These are phyloP conservation scores for Tulasnella sp. DNA, from an alignment of 768 basidiomycete genomes.

Conservation along the genomic window DNA sequence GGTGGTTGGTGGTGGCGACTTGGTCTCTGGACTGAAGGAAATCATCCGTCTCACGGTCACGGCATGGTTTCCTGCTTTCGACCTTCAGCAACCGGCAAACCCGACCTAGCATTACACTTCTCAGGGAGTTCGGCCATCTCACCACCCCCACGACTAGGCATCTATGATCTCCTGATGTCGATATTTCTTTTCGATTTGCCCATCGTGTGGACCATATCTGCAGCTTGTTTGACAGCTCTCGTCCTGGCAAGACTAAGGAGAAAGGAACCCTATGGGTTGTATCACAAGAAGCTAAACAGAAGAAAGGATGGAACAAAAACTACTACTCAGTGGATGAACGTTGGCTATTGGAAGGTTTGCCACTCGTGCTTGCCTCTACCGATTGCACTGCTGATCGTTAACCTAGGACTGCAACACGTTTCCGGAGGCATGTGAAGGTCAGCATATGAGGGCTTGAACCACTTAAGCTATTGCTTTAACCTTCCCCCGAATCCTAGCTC, in stretches of 20 bases:
- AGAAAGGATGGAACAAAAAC: slow-evolving; percentile 36
- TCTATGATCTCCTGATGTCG: background rate
- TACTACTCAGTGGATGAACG: slow-evolving; percentile 66
- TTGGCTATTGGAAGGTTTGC: slow-evolving; percentile 64
- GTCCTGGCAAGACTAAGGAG: background rate
- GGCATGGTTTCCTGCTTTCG: background rate
- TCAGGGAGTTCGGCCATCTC: background rate
- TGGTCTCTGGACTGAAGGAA: background rate
- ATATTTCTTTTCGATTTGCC: background rate
- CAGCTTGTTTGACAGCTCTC: background rate
- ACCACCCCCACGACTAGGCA: background rate
- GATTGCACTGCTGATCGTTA: slow-evolving; percentile 5
- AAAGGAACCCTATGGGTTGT: background rate
- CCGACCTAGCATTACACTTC: background rate
- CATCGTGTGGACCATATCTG: background rate
- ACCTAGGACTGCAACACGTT: slow-evolving; percentile 49
- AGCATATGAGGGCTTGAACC: background rate
- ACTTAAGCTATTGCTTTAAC: background rate
- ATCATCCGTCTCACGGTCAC: background rate
- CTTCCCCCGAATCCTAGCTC: slow-evolving; percentile 41
- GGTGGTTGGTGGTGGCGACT: background rate
- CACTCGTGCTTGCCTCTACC: background rate
- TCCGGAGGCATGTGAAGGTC: slow-evolving; percentile 61
- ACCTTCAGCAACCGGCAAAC: background rate
- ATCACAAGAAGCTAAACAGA: background rate